Conservation (phyloP, 2,329 filamentous ascomycete genomes). For the Trichoderma afroharzianum region DNA sequence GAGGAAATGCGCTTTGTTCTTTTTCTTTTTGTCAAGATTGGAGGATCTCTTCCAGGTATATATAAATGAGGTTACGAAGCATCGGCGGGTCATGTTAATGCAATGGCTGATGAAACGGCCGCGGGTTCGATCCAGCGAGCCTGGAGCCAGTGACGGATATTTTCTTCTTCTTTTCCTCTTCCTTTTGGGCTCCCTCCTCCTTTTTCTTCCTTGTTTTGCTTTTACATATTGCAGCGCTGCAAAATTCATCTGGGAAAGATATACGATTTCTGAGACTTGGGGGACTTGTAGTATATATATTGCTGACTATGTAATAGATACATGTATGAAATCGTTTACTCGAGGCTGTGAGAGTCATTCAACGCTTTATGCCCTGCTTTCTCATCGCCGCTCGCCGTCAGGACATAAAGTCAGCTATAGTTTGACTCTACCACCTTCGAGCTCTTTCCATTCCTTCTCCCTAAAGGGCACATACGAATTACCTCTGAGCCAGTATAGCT, state of each 20-base stretch:
- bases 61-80: conserved; percentile 13
- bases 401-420: conserved; percentile 42
- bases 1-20: conserved; percentile 11
- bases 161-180: not conserved
- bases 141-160: not conserved
- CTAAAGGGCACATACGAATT: conserved; percentile 66
- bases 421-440: conserved; percentile 67
- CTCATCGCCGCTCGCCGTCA: not conserved
- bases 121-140: too few relatives aligned
- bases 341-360: not conserved
- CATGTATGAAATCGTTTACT: not conserved
- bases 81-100: conserved; percentile 4
- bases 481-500: conserved; percentile 63
- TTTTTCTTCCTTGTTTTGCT: not conserved
- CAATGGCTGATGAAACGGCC: conserved; percentile 4
- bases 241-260: not conserved
- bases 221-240: not conserved
- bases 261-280: not conserved
- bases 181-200: not conserved
- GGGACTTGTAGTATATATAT: not conserved
- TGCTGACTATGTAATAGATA: not conserved
- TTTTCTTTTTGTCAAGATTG: conserved; percentile 14
- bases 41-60: conserved; percentile 3
- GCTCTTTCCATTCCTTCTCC: conserved; percentile 61
- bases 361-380: not conserved